Conservation (phyloP, 2,329 filamentous ascomycete species). For the Colletotrichum nymphaeae region DNA sequence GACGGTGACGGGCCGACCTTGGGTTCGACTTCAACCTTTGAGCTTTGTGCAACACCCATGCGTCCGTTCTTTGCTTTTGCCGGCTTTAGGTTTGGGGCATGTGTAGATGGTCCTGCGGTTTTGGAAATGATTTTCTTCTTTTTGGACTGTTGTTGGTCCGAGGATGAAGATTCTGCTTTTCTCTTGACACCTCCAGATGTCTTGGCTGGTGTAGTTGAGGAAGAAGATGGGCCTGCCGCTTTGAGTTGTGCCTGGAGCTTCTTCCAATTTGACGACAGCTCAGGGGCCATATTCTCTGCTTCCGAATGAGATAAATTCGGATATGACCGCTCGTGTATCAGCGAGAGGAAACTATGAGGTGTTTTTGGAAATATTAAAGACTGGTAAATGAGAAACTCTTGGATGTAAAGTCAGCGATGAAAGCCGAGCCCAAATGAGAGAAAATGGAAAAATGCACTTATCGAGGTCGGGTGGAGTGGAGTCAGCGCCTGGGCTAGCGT, state of each 20-base stretch:
- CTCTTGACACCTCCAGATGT: slow-evolving; percentile 51
- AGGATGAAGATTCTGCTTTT: slow-evolving; percentile 49
- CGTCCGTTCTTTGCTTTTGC: slow-evolving; percentile 42
- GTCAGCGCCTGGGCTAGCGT: too few species aligned
- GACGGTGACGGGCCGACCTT: slow-evolving; percentile 60
- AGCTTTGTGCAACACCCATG: slow-evolving; percentile 71
- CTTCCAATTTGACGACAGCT: slow-evolving; percentile 81
- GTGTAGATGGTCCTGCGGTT: slow-evolving; percentile 31
- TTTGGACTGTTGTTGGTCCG: slow-evolving; percentile 42
- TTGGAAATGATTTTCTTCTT: slow-evolving; percentile 42
- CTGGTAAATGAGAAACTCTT: neutral
- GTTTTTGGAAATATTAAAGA: neutral
- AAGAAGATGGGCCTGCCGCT: slow-evolving; percentile 52
- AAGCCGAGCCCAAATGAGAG: neutral
- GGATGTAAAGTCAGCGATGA: neutral
- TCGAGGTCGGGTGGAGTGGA: neutral
- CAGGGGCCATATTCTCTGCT: slow-evolving; percentile 52
- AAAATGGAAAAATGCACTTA: slow-evolving; percentile 31
- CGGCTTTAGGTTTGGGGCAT: slow-evolving; percentile 29
- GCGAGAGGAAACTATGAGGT: neutral
- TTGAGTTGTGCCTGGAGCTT: slow-evolving; percentile 75
- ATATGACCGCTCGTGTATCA: neutral
- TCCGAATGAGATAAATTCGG: neutral
- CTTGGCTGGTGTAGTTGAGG: slow-evolving; percentile 45
- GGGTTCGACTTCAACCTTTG: slow-evolving; percentile 52